Conservation (phyloP, 192 early-diverging fungal species). For the Powellomyces hirtus region DNA sequence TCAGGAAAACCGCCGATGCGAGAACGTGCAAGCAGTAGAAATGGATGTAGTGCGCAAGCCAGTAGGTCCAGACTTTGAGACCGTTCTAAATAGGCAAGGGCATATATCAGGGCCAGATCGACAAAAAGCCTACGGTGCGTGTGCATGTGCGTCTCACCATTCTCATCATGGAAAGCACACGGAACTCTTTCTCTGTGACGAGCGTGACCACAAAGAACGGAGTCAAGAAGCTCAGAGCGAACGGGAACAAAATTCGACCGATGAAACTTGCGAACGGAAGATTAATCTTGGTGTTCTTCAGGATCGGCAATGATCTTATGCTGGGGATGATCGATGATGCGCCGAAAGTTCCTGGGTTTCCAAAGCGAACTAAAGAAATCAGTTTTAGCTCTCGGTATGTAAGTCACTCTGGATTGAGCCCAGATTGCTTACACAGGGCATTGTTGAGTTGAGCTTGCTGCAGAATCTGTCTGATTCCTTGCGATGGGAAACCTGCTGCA, state of each 20-base stretch:
- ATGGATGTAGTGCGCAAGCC: slow-evolving; percentile 53
- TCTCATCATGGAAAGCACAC: slow-evolving; percentile 48
- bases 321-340: slow-evolving; percentile 58
- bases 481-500: slow-evolving; percentile 52
- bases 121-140: no score
- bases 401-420: not conserved
- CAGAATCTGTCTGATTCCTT: slow-evolving; percentile 50
- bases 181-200: slow-evolving; percentile 72
- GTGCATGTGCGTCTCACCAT: no score
- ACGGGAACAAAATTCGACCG: slow-evolving; percentile 69
- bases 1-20: slow-evolving; percentile 57
- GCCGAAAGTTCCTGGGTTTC: not conserved
- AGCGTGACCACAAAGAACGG: slow-evolving; percentile 38
- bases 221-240: slow-evolving; percentile 68
- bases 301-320: slow-evolving; percentile 56
- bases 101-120: no score
- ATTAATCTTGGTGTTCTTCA: slow-evolving; percentile 38
- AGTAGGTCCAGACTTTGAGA: slow-evolving; percentile 59
- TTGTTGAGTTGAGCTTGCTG: slow-evolving; percentile 42
- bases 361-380: not conserved
- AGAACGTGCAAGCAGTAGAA: slow-evolving; percentile 64
- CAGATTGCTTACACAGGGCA: slow-evolving; percentile 5
- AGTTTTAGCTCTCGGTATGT: not conserved
- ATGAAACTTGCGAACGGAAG: slow-evolving; percentile 57
- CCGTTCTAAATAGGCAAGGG: no score